Evolutionary conservation across 2,329 filamentous ascomycete genomes (phyloP).

Genomic region (Didymella sp.): DNA sequence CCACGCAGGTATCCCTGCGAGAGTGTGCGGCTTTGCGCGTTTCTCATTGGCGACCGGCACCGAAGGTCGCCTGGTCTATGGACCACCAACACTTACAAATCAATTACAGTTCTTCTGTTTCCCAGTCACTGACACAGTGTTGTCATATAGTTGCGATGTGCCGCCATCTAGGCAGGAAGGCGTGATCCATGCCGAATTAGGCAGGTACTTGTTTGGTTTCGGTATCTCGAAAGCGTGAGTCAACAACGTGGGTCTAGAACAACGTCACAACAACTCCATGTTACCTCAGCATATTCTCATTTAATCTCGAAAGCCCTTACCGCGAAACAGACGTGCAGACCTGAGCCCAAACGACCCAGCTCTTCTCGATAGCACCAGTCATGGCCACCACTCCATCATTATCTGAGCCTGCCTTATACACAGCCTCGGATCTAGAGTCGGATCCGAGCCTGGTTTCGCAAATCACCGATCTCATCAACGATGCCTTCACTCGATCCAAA

Average conservation of each 20-base stretch:
- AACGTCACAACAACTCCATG: neutral
- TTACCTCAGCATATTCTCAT: neutral
- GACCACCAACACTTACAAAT: no score
- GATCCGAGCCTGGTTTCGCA: conserved; percentile 19
- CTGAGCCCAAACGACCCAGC: neutral
- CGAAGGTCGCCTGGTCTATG: neutral
- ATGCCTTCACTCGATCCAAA: conserved; percentile 31
- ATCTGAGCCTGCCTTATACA: conserved; percentile 23
- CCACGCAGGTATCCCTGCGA: no score
- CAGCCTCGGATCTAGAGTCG: conserved; percentile 11
- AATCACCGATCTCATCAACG: conserved; percentile 28
- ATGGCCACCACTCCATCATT: conserved; percentile 22
- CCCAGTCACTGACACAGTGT: neutral
- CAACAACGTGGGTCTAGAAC: conserved; percentile 3
- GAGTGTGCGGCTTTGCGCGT: neutral
- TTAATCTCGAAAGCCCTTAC: neutral
- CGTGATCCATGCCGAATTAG: conserved; percentile 1
- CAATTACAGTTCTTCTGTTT: no score
- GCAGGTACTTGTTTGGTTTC: conserved; percentile 9
- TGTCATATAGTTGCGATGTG: neutral
- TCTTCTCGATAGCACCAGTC: neutral
- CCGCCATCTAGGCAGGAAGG: neutral
- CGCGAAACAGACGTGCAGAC: neutral
- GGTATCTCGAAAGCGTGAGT: conserved; percentile 3
- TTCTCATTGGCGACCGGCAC: neutral